Evolutionary conservation across 805 yeast species (phyloP).

Genomic region (Ogataea ganodermae): DNA sequence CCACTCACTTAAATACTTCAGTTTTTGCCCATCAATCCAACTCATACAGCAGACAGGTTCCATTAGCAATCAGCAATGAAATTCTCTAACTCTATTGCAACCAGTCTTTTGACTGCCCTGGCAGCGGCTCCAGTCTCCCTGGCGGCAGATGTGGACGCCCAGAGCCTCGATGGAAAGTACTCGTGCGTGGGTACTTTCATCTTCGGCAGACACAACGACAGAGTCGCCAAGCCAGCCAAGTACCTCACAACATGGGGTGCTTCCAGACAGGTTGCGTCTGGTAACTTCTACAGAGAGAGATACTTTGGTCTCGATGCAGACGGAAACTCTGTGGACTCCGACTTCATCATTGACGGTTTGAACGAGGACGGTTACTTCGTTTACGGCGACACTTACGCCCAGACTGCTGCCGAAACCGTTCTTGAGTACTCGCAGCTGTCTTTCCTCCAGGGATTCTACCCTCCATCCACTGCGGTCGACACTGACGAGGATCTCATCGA

Average conservation of each 20-base stretch:
- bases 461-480: conserved; percentile 39
- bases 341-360: conserved; percentile 34
- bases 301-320: conserved; percentile 40
- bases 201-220: conserved; percentile 52
- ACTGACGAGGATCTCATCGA: conserved; percentile 28
- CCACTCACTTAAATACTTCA: too few relatives aligned
- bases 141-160: conserved; percentile 24
- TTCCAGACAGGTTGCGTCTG: conserved; percentile 38
- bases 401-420: conserved; percentile 40
- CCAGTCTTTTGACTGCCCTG: conserved; percentile 1
- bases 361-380: conserved; percentile 39
- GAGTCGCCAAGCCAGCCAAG: conserved; percentile 47
- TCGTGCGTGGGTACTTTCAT: conserved; percentile 44
- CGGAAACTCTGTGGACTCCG: conserved; percentile 28
- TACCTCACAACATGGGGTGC: conserved; percentile 48
- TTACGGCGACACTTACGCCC: conserved; percentile 40
- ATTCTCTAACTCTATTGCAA: background rate
- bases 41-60: too few relatives aligned
- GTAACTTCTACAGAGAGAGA: conserved; percentile 43
- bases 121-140: conserved; percentile 5
- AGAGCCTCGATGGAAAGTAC: conserved; percentile 26
- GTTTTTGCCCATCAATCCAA: too few relatives aligned
- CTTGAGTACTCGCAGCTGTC: conserved; percentile 44
- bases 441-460: conserved; percentile 50
- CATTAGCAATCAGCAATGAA: too few relatives aligned